Evolutionary conservation across 129 eudicot genomes (phyloP).

Genomic region (Ambrosia artemisiifolia): DNA sequence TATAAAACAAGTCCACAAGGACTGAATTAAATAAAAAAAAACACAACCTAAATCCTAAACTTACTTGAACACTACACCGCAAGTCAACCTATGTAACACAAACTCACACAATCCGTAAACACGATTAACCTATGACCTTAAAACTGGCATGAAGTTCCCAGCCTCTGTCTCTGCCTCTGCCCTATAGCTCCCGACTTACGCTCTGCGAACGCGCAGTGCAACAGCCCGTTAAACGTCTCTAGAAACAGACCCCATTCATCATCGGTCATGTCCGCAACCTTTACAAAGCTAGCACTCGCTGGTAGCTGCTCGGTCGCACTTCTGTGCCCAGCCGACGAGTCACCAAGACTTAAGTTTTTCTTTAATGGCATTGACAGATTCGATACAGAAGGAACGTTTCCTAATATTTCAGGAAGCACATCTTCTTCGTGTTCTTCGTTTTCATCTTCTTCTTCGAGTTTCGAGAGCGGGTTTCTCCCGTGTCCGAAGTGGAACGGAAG

Average conservation of each 20-base stretch:
- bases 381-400: constrained; percentile 30
- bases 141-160: constrained; percentile 99
- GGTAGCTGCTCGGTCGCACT: constrained; percentile 93
- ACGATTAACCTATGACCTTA: constrained; percentile 41
- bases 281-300: constrained; percentile 65
- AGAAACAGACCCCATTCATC: constrained; percentile 77
- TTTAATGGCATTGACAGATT: constrained; percentile 58
- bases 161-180: constrained; percentile 83
- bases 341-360: constrained; percentile 47
- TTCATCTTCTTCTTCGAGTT: constrained; percentile 56
- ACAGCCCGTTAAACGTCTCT: constrained; percentile 71
- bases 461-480: constrained; percentile 64
- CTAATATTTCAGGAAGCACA: not conserved
- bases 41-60: constrained; percentile 17
- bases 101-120: constrained; percentile 25
- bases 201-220: constrained; percentile 52
- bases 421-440: constrained; percentile 1
- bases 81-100: constrained; percentile 25
- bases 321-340: constrained; percentile 70
- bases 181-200: constrained; percentile 54
- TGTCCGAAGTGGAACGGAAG: constrained; percentile 38
- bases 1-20: constrained; percentile 56
- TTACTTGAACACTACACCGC: constrained; percentile 21
- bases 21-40: constrained; percentile 26
- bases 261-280: constrained; percentile 78